A percentile compares a stretch with the other conserved stretches of the same genome.
phyloP scores from a whole-genome alignment of 805 yeast genomes.

The Ogataea glucozyma region DNA sequence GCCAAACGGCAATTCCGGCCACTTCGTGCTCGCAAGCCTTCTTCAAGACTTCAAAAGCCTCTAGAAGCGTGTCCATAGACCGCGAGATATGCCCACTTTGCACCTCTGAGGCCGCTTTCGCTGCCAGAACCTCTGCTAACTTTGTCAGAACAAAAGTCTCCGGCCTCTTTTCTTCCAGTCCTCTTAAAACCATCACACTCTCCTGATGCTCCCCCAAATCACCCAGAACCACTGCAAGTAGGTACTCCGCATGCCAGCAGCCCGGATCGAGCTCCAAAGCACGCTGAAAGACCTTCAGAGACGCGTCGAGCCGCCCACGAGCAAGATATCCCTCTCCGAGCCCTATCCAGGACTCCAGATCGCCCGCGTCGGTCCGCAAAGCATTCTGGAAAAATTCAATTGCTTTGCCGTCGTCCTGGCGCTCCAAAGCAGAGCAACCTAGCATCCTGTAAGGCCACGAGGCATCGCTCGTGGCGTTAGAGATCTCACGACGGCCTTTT shows the following conservation, averaged over 20 bases:
- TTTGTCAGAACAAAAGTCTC: conserved; percentile 54
- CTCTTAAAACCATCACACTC: conserved; percentile 51
- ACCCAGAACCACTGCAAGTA: conserved; percentile 65
- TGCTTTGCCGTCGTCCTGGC: conserved; percentile 72
- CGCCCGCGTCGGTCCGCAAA: conserved; percentile 63
- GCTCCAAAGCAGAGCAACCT: conserved; percentile 75
- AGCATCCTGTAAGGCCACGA: conserved; percentile 90
- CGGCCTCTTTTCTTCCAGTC: conserved; percentile 42
- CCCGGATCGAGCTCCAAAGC: conserved; percentile 55
- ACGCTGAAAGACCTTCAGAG: conserved; percentile 74
- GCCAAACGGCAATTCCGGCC: conserved; percentile 63
- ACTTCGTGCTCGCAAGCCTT: conserved; percentile 23
- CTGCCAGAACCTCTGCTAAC: conserved; percentile 56
- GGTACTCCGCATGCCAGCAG: conserved; percentile 63
- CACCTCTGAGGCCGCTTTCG: conserved; percentile 53
- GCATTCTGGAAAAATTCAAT: conserved; percentile 89
- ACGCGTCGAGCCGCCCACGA: conserved; percentile 86
- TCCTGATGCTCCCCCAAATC: conserved; percentile 65
- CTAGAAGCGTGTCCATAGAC: conserved; percentile 49
- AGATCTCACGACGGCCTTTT: conserved; percentile 51
- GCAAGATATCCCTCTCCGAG: conserved; percentile 93
- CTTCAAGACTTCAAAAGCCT: conserved; percentile 37
- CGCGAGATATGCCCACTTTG: conserved; percentile 66
- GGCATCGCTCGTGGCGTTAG: conserved; percentile 34
- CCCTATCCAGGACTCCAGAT: conserved; percentile 86